A percentile compares a stretch with the other conserved stretches of the same genome.
phyloP scores from a whole-genome alignment of 257 asterid species.

The Henckelia pumila region DNA sequence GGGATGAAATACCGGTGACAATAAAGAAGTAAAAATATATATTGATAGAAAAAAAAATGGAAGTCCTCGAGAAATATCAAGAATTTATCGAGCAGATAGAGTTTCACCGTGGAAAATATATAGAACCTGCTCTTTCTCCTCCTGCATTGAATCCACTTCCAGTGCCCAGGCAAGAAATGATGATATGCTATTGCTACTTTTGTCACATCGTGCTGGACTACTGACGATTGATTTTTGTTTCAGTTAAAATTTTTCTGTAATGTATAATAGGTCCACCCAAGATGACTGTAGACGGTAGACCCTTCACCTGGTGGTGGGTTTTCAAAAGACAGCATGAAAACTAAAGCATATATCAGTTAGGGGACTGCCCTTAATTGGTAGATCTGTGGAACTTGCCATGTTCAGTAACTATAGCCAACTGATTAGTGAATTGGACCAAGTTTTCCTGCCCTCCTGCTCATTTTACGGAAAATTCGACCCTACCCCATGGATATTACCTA shows the following conservation, averaged over 20 bases:
- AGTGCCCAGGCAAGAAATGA: slow-evolving; percentile 54
- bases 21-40: too few species aligned
- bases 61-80: slow-evolving; percentile 81
- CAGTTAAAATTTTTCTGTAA: too few species aligned
- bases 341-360: too few species aligned
- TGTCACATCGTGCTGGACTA: not conserved
- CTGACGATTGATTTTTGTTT: not conserved
- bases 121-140: slow-evolving; percentile 85
- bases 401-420: slow-evolving; percentile 68
- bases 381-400: slow-evolving; percentile 92
- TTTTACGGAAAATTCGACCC: too few species aligned
- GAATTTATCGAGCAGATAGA: slow-evolving; percentile 83
- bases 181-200: slow-evolving; percentile 18
- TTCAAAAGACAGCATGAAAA: slow-evolving; percentile 50
- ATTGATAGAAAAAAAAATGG: too few species aligned
- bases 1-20: too few species aligned
- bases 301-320: slow-evolving; percentile 66
- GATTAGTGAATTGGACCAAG: slow-evolving; percentile 79
- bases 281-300: slow-evolving; percentile 58
- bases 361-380: slow-evolving; percentile 94
- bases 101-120: slow-evolving; percentile 98
- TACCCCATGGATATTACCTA: too few species aligned
- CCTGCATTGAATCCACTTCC: slow-evolving; percentile 85
- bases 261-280: slow-evolving; percentile 72
- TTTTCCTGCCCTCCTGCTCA: too few species aligned